Evolutionary conservation across 2,329 filamentous ascomycete species (phyloP), one percentile per base, ranked within the genome.

Genomic region (Cladosporium sp.): DNA sequence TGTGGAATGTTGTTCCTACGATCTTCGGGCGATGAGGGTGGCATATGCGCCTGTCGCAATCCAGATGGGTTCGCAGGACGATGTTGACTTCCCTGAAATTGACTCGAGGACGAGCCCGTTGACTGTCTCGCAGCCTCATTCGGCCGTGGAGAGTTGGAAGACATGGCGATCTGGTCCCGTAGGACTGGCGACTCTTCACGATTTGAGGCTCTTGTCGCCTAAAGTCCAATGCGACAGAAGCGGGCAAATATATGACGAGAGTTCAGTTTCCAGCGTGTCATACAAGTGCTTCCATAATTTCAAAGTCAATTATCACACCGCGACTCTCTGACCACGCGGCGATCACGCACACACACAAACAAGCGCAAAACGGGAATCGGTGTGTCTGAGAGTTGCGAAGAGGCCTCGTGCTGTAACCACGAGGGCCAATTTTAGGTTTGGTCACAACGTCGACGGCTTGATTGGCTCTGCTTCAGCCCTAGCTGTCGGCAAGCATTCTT

Each of bases 11-110:
- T 57, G 64, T 52, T 60, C 17, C 72, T 73, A 13, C 61, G 65
- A 24, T 75, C 71, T 52, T 77, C 74, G 25, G 76, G 76, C 36
- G 75, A 76, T 20, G 67, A 66, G n/a, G 75, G 73, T 54, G 76
- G 75, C 51, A 73, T 72, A 61, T 77, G 69, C 12, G 73, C 69
- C 50, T 76, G 68, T n/a, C 77, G 66, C 49, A 79, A 68, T 15
- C 62, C 61, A 22, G 68, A 71, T 4, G 68, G 68, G 17, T 68
- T 60, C 19, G 60, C 49, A n/a, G 68, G 68, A 15, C 60, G 61
- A 55, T 71, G 66, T 28, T 28, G 25, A 9, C 25, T 28, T 28
- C 25, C 25, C 13, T 55, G 50, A 6, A 44, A 22, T 15, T 55
- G 52, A n/a, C 17, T 36, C 3, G 51, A 54, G 5, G 37, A 44